Base-by-base conservation (phyloP, 1,284 basidiomycete species). In the Somion occarium region DNA sequence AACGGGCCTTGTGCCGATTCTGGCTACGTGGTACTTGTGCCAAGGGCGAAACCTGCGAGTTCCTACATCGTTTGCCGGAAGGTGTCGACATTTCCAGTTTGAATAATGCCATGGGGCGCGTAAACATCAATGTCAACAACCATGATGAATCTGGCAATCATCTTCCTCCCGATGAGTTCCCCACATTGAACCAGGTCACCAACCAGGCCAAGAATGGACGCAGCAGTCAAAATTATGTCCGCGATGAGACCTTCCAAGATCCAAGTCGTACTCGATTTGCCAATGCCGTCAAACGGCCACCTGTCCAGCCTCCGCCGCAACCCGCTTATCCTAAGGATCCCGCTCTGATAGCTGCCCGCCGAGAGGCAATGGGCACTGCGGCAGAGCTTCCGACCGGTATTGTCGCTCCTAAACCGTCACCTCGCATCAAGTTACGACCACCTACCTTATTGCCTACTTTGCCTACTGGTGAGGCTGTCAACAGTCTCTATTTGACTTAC, bases 11-110 rank as follows among this genome's bases (percentile, higher is more conserved):
- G 20, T 98, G 93, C 69, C 89, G 96, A 27, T 99, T 98, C 74
- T 99, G 96, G 96, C 79, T 99, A 38, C 82, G 94, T 46, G 96
- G 96, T 3, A 94, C 93, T 51, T 98, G 94, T 64, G 91, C 93
- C 42, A 98, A 98, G 68, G 88, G 93, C 47, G 93, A 96, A 53
- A 83, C 79, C 57, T 92, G 89, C 74, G 89, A 92, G 69, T 96
- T 96, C 68, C 69, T 96, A 61, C 93, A 96, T 63, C 89, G 91
- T 62, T 74, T 96, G 1, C 93, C 93, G 1, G 85, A 89, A 63
- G 82, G 91, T 61, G 79, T 85, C 46, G 84, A 91, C 62, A 74
- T 89, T 50, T 65, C 82, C 19, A 77, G 76, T 38, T 70, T 92
- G 41, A 83, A 82, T 46, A 74, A 75, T 42, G 85, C 86, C n/a